Conservation (phyloP, 1,139 yeast species). For the Zygosaccharomyces sapae region DNA sequence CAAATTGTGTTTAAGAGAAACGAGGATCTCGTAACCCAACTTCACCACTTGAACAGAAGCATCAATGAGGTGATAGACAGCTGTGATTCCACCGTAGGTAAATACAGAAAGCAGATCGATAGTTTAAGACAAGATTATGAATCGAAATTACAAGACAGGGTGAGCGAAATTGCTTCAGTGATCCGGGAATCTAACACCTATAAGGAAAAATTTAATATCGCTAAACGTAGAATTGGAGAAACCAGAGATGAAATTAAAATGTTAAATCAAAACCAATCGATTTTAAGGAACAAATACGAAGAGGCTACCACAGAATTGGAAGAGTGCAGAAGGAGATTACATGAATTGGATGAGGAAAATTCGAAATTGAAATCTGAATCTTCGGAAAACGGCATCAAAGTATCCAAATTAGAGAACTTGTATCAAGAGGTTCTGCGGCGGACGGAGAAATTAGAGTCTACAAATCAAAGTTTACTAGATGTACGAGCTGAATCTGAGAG, state of each 20-base stretch:
- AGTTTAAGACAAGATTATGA: conserved; percentile 62
- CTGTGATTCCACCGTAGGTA: conserved; percentile 42
- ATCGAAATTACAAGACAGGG: conserved; percentile 38
- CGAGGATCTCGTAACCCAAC: conserved; percentile 40
- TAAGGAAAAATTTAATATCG: conserved; percentile 33
- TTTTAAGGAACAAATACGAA: conserved; percentile 33
- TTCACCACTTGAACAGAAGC: conserved; percentile 31
- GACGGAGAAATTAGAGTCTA: neutral
- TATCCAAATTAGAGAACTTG: neutral
- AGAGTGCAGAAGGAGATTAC: conserved; percentile 8
- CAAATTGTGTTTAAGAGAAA: conserved; percentile 24
- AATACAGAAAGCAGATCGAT: conserved; percentile 46
- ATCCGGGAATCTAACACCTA: conserved; percentile 35
- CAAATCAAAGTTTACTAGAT: conserved; percentile 6
- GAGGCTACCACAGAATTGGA: conserved; percentile 18
- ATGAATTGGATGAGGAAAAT: conserved; percentile 10
- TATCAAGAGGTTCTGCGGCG: conserved; percentile 4
- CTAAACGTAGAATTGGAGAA: conserved; percentile 25
- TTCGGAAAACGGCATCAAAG: neutral
- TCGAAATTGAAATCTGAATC: conserved; percentile 6
- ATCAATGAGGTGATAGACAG: conserved; percentile 39
- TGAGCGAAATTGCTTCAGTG: conserved; percentile 34
- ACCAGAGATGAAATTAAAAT: conserved; percentile 29
- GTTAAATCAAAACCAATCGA: conserved; percentile 33
- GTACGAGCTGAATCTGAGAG: conserved; percentile 43